Evolutionary conservation across 2,329 filamentous ascomycete species (phyloP), one percentile per base, ranked within the genome.

Genomic region (Xylariales sp.): DNA sequence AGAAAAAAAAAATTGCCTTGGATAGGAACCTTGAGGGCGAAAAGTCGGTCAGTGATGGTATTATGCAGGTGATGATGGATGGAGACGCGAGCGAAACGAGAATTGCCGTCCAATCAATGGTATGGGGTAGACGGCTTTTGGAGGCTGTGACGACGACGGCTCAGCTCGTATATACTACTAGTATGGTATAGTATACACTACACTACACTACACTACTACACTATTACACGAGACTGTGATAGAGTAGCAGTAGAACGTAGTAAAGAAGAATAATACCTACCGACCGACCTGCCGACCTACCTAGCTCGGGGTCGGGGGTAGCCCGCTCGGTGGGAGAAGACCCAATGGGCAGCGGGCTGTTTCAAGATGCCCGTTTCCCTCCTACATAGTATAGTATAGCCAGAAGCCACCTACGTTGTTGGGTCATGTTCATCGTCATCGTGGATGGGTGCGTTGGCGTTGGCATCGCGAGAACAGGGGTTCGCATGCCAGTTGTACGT

Each of bases 391-490:
- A 23, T 23, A 23, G 23, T 23, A 23, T 23, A 2, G 23, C 23
- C 23, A 23, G 23, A 23, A 57, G 36, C 46, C 41, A 36, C 62
- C 50, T 23, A 43, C 55, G 28, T 36, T 63, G 23, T 23, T 23
- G 23, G 59, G 53, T 41, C 55, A 62, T 57, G 64, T 53, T 52
- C 43, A 49, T 55, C 45, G 39, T 52, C 43, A 49, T 55, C 45
- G 39, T 62, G 18, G 52, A 49, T 56, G 18, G 36, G 54, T 65
- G 61, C 43, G 57, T 48, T 62, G 68, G 64, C 57, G 65, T 62
- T 67, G 62, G 65, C 56, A 62, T 68, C 23, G 48, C 55, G 54
- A 14, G 58, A 60, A 59, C 68, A 70, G 65, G 68, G 65, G 65
- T 68, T 68, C 50, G 68, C 68, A 65, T 68, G 65, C 65, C 49